Base-by-base conservation (phyloP, 202 grass and related monocot genomes). In the Hordeum pubiflorum region DNA sequence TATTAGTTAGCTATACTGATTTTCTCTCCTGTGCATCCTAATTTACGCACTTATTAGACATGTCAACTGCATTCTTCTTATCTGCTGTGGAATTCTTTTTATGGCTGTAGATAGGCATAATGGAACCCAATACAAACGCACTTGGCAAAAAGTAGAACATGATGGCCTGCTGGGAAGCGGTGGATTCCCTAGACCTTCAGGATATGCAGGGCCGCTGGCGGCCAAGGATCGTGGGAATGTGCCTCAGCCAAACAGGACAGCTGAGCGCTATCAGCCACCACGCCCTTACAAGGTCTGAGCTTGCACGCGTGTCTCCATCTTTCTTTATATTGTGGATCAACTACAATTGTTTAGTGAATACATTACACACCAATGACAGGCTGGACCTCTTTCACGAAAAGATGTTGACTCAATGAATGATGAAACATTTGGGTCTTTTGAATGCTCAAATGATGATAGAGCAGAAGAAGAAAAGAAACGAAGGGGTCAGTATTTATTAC, bases 181-280 rank as follows among this genome's bases (percentile, higher is more conserved):
- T 67, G 87, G 84, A 75, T 89, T 94, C 77, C 84, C 89, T 85
- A 85, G 84, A 82, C 92, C 91, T 0, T 79, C 92, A 73, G 91
- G 92, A 78, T 91, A 90, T 82, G 58, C 75, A 1, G 83, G 90
- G 56, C 66, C 88, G 27, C 79, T 83, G 20, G 44, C 76, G 78
- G 36, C 80, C 5, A 95, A 93, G 72, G 87, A 86, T 85, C 88
- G 61, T 78, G 81, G 79, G 32, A 90, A 38, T 58, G 68, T 43
- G 5, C 85, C 86, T 90, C 89, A 96, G 61, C 68, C 86, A 58
- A 99, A 90, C 68, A 96, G 59, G 85, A 87, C 63, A 78, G 78
- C 87, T 68, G 87, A 96, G 75, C 93, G 92, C 67, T 99, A 99
- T 83, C 97, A 99, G 58, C 97, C 97, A 80, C 97, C 97, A 37